These are phyloP conservation scores for Camellia lanceoleosa DNA, from an alignment of 148 eudicot species.

Conservation along the genomic window DNA sequence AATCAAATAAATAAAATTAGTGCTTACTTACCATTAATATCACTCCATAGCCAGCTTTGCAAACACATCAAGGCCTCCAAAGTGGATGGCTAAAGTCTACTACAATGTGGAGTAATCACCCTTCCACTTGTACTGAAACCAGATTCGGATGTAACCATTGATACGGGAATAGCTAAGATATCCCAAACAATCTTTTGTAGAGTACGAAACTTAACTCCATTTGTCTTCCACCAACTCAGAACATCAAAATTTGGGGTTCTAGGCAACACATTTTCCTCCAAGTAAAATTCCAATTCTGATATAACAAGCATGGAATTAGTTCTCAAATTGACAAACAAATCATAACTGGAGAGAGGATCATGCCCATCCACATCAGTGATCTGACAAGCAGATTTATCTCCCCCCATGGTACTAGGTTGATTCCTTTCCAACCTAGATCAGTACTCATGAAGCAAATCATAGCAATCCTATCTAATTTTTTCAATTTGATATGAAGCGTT, in stretches of 20 bases:
- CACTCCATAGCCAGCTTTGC: constrained; percentile 19
- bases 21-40: too few species aligned
- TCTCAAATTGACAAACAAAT: neutral
- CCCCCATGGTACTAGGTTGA: neutral
- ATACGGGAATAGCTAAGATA: constrained; percentile 21
- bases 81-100: constrained; percentile 21
- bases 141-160: constrained; percentile 12
- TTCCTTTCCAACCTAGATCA: neutral
- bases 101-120: constrained; percentile 21
- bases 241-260: constrained; percentile 8
- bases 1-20: too few species aligned
- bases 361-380: neutral
- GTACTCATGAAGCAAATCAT: constrained; percentile 19
- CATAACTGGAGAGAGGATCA: neutral
- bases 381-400: neutral
- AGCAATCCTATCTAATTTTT: neutral
- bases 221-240: constrained; percentile 14
- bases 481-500: constrained; percentile 1
- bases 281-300: constrained; percentile 18
- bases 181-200: constrained; percentile 20
- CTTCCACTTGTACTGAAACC: constrained; percentile 21
- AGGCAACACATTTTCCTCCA: neutral
- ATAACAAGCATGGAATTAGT: neutral
- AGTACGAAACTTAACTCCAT: neutral
- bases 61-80: constrained; percentile 27